Evolutionary conservation across 768 basidiomycete genomes (phyloP).

Genomic region (Piloderma croceum): DNA sequence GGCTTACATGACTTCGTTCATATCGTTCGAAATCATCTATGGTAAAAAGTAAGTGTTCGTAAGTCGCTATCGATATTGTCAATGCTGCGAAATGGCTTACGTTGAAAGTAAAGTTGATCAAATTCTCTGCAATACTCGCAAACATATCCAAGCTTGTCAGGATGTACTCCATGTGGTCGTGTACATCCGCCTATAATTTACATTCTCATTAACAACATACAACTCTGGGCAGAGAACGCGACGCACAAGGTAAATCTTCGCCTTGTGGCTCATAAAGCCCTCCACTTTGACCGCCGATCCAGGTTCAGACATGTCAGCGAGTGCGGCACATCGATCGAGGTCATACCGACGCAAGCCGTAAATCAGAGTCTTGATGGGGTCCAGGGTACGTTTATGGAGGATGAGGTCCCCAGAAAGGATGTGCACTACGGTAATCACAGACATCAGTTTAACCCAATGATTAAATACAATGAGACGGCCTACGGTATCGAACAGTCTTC

Average conservation of each 20-base stretch:
- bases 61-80: neutral
- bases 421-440: slow-evolving; percentile 48
- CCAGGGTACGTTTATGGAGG: slow-evolving; percentile 67
- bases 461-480: no score
- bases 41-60: slow-evolving; percentile 2
- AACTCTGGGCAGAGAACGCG: neutral
- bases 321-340: slow-evolving; percentile 57
- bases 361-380: slow-evolving; percentile 64
- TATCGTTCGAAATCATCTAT: slow-evolving; percentile 68
- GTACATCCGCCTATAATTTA: slow-evolving; percentile 62
- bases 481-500: slow-evolving; percentile 54
- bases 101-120: slow-evolving; percentile 73
- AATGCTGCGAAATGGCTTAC: slow-evolving; percentile 31
- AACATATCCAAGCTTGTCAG: slow-evolving; percentile 70
- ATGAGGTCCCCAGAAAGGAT: slow-evolving; percentile 72
- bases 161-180: slow-evolving; percentile 73
- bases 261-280: slow-evolving; percentile 64
- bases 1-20: slow-evolving; percentile 69
- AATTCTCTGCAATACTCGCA: slow-evolving; percentile 60
- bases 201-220: slow-evolving; percentile 2
- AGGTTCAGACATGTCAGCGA: slow-evolving; percentile 37
- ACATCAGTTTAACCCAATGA: no score
- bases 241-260: slow-evolving; percentile 61
- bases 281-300: slow-evolving; percentile 32
- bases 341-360: slow-evolving; percentile 68